phyloP scores from a whole-genome alignment of 257 asterid species.

The Nicotiana paniculata region DNA sequence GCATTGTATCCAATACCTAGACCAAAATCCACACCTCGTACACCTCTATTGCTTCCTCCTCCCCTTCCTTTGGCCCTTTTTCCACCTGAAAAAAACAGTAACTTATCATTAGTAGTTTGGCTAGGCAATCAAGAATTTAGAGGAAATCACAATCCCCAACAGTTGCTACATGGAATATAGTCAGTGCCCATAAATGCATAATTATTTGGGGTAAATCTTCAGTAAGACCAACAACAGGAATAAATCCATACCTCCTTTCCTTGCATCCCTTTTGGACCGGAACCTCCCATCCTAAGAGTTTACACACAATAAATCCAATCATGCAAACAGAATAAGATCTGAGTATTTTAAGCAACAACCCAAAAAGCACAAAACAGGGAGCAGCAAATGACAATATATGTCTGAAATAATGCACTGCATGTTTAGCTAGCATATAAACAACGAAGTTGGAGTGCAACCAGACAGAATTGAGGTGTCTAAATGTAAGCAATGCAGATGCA shows the following conservation, averaged over 20 bases:
- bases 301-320: slow-evolving; percentile 25
- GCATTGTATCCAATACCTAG: slow-evolving; percentile 84
- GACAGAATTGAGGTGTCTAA: background rate
- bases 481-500: background rate
- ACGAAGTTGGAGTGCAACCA: background rate
- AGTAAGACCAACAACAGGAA: background rate
- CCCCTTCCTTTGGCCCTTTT: slow-evolving; percentile 91
- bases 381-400: background rate
- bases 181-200: background rate
- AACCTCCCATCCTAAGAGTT: slow-evolving; percentile 87
- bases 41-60: slow-evolving; percentile 73
- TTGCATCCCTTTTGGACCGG: slow-evolving; percentile 96
- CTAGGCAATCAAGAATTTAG: background rate
- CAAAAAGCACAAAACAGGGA: background rate
- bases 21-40: slow-evolving; percentile 93
- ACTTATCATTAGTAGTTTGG: background rate
- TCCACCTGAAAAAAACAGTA: slow-evolving; percentile 55
- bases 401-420: background rate
- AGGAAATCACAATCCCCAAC: background rate
- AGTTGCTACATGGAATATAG: background rate
- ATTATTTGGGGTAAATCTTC: background rate
- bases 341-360: slow-evolving; percentile 1
- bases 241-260: slow-evolving; percentile 82
- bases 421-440: background rate
- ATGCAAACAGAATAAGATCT: background rate